These are phyloP conservation scores for Albugo laibachii DNA, from an alignment of 352 stramenopile species.

Conservation along the genomic window DNA sequence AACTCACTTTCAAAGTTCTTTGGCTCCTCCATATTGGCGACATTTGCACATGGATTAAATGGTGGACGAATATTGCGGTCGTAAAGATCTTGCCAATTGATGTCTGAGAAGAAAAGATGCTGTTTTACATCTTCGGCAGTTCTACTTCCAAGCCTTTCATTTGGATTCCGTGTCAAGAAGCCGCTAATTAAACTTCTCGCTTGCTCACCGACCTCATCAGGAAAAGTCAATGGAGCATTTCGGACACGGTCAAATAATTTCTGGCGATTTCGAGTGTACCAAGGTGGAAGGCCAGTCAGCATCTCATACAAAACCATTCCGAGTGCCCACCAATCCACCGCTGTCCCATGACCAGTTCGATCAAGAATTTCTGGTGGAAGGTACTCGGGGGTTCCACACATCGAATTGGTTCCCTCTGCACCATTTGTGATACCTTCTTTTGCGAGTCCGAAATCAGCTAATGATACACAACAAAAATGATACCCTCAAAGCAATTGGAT, in stretches of 20 bases:
- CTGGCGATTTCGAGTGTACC: conserved; percentile 86
- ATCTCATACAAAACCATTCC: conserved; percentile 89
- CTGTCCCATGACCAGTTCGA: conserved; percentile 74
- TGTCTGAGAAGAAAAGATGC: conserved; percentile 63
- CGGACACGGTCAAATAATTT: conserved; percentile 84
- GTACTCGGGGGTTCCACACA: conserved; percentile 86
- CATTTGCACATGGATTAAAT: conserved; percentile 62
- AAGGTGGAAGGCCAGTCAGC: conserved; percentile 80
- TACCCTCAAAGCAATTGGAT: too few species aligned
- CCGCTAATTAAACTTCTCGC: conserved; percentile 68
- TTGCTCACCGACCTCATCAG: conserved; percentile 49
- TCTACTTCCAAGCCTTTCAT: conserved; percentile 50
- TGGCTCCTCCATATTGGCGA: conserved; percentile 39
- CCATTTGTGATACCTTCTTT: conserved; percentile 75
- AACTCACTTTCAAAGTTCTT: conserved; percentile 84
- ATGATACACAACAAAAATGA: too few species aligned
- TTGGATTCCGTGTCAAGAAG: conserved; percentile 62
- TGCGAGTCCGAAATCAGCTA: conserved; percentile 73
- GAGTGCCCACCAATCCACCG: conserved; percentile 86
- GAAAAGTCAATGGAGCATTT: conserved; percentile 75
- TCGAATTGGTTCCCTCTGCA: conserved; percentile 69
- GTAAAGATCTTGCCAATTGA: conserved; percentile 72
- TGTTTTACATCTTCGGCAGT: conserved; percentile 69
- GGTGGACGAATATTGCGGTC: conserved; percentile 63
- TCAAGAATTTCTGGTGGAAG: conserved; percentile 83